Base-by-base conservation (phyloP, 192 early-diverging fungal species). In the Globomyces pollinis-pini region DNA sequence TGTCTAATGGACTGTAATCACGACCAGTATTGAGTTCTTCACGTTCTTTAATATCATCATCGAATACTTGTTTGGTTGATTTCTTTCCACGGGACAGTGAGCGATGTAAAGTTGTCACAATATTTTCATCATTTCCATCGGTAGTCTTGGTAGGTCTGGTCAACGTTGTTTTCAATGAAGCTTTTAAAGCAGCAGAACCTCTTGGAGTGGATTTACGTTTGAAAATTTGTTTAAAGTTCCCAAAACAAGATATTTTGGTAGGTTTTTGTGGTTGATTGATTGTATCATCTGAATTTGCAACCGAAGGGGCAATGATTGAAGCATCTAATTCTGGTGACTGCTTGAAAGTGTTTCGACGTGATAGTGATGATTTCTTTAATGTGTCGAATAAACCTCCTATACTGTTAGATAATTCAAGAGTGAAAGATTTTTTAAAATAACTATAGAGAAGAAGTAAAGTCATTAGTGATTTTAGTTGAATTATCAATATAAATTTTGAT, bases 1-100 rank as follows among this genome's bases (percentile, higher is more conserved):
- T 35, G 38, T 43, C 23, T 11, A 78, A 54, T 12, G 76, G 76
- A 42, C 74, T 72, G 59, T 57, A 72, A 45, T 9, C 45, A 12
- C 12, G 7, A 21, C 26, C 45, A 23, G 12, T 49, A 6, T 9
- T 9, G 35, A 36, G 13, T n/a, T 69, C 69, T 16, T 63, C 32
- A 1, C 52, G 56, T 32, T 57, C 64, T 0, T 56, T n/a, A 13
- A 11, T 59, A 24, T 52, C 44, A 9, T 8, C 38, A 7, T 38
- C 28, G 38, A 21, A 8, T 8, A 31, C 35, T 24, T 43, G 7
- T n/a, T n/a, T n/a, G n/a, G n/a, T n/a, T n/a, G n/a, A n/a, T n/a
- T n/a, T n/a, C n/a, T n/a, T n/a, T n/a, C n/a, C n/a, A n/a, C n/a
- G 9, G 28, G 51, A 53, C 51, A 53, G 28, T n/a, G 23, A 11